A percentile compares a stretch with the other conserved stretches of the same genome.
Evolutionary conservation across 2,329 filamentous ascomycete genomes (phyloP).

Genomic region (Cadophora gregata): DNA sequence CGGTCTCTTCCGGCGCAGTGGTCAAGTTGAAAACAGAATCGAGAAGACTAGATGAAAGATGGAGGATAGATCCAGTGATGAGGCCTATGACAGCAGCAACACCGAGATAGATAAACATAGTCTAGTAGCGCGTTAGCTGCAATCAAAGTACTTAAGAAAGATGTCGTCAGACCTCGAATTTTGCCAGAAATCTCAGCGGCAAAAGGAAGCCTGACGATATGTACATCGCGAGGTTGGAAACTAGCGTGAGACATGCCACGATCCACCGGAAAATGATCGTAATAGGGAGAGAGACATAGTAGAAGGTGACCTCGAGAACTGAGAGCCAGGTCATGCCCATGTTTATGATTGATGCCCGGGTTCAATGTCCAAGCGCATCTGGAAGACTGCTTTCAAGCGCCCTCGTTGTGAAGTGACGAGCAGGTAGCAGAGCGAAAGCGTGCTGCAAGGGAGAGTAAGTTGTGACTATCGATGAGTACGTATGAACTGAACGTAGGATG

Average conservation of each 20-base stretch:
- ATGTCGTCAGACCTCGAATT: conserved; percentile 40
- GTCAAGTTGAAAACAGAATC: conserved; percentile 56
- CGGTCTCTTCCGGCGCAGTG: conserved; percentile 28
- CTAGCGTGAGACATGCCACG: conserved; percentile 35
- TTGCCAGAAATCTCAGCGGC: conserved; percentile 39
- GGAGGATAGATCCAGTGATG: conserved; percentile 63
- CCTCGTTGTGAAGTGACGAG: not conserved
- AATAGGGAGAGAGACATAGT: conserved; percentile 38
- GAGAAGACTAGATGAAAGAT: conserved; percentile 60
- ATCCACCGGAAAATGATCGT: conserved; percentile 31
- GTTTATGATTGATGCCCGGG: not conserved
- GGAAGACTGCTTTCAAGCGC: not conserved
- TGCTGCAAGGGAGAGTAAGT: not conserved
- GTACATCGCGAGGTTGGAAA: conserved; percentile 38
- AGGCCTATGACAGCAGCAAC: conserved; percentile 72
- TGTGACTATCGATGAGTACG: not conserved
- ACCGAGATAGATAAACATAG: conserved; percentile 59
- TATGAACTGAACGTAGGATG: not conserved
- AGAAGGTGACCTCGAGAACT: conserved; percentile 29
- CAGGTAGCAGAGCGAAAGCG: not conserved
- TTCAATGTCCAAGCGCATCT: not conserved
- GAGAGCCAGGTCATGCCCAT: conserved; percentile 40
- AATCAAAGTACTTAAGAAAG: not conserved
- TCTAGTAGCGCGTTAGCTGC: conserved; percentile 43
- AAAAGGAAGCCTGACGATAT: conserved; percentile 33